Conservation (phyloP, 2,329 filamentous ascomycete genomes). For the Hymenoscyphus scutula region DNA sequence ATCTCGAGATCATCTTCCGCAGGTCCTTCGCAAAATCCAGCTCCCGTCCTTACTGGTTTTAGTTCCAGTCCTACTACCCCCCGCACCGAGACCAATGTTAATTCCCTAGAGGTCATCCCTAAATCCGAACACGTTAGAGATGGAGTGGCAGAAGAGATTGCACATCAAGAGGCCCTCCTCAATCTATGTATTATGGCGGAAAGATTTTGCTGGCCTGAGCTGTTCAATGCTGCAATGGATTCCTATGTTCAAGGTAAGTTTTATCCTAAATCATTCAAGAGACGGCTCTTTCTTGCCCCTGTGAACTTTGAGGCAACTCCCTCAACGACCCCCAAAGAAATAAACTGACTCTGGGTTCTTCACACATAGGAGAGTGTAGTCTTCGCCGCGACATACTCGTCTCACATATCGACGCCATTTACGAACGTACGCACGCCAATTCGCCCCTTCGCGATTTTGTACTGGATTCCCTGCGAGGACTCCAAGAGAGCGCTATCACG, state of each 20-base stretch:
- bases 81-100: neutral
- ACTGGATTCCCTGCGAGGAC: conserved; percentile 15
- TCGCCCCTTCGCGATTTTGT: conserved; percentile 16
- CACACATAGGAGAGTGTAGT: conserved; percentile 7
- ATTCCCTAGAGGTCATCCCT: conserved; percentile 8
- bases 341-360: neutral
- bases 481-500: neutral
- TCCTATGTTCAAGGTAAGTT: conserved; percentile 15
- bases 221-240: conserved; percentile 20
- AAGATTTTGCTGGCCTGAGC: conserved; percentile 18
- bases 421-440: conserved; percentile 15
- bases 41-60: conserved; percentile 5
- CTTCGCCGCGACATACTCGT: conserved; percentile 13
- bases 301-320: too few relatives aligned
- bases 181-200: conserved; percentile 22
- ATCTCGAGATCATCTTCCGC: neutral
- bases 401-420: conserved; percentile 17
- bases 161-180: conserved; percentile 18
- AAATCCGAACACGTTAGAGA: neutral
- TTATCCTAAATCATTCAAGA: neutral
- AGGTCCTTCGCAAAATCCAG: neutral
- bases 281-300: neutral
- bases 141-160: neutral
- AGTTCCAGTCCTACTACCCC: neutral
- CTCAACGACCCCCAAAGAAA: too few relatives aligned